phyloP scores from a whole-genome alignment of 257 asterid species.

The Nicotiana noctiflora region DNA sequence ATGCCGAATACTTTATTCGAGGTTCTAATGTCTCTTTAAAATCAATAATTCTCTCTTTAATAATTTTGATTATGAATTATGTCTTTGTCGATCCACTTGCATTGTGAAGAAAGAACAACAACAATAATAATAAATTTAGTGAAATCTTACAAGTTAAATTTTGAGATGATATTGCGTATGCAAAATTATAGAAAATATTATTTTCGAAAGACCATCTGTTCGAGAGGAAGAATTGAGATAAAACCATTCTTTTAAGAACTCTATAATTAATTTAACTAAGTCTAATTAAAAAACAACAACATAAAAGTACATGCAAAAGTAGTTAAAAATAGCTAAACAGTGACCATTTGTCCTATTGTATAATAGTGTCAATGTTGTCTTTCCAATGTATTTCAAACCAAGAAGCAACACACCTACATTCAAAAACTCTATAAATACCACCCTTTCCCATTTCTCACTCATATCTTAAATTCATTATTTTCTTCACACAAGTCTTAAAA shows the following conservation, averaged over 20 bases:
- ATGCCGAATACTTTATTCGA: not conserved
- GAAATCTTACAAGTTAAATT: no score
- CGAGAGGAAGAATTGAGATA: not conserved
- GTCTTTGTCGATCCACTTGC: not conserved
- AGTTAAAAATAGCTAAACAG: not conserved
- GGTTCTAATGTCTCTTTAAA: not conserved
- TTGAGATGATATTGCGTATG: no score
- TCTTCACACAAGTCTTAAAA: not conserved
- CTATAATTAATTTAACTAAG: not conserved
- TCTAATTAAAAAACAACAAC: not conserved
- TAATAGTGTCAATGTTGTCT: conserved; percentile 21
- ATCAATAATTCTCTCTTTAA: not conserved
- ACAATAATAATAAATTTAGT: no score
- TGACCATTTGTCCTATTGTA: conserved; percentile 17
- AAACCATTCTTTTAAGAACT: not conserved
- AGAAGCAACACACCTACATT: not conserved
- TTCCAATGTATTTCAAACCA: not conserved
- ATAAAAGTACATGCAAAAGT: not conserved
- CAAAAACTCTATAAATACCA: conserved; percentile 14
- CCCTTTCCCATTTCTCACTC: not conserved
- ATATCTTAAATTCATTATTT: not conserved
- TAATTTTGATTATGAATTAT: not conserved
- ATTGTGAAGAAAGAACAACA: not conserved
- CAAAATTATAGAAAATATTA: no score
- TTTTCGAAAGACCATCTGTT: no score